These are phyloP conservation scores for Boletus smithii DNA, from an alignment of 1,284 basidiomycete species.

Conservation along the genomic window DNA sequence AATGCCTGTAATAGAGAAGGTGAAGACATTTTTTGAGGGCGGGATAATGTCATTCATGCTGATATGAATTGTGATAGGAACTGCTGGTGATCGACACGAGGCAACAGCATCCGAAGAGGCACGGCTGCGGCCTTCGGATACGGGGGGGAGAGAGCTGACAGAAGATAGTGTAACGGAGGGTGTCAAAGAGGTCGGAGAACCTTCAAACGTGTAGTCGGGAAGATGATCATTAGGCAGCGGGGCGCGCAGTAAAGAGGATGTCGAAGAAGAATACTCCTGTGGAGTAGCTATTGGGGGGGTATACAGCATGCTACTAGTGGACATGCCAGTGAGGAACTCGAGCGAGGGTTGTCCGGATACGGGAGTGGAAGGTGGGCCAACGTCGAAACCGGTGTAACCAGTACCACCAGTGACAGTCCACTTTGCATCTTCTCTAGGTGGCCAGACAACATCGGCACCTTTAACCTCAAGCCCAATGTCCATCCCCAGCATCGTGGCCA, in stretches of 20 bases:
- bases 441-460: conserved; percentile 65
- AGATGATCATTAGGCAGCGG: conserved; percentile 61
- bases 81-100: conserved; percentile 21
- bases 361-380: conserved; percentile 38
- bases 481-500: conserved; percentile 75
- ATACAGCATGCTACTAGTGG: conserved; percentile 25
- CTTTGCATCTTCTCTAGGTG: conserved; percentile 42
- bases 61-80: conserved; percentile 56
- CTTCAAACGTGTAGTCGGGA: conserved; percentile 72
- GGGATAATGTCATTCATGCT: conserved; percentile 75
- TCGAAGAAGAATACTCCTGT: conserved; percentile 44
- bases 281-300: conserved; percentile 34
- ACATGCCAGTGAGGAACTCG: conserved; percentile 38
- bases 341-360: conserved; percentile 46
- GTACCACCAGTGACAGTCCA: conserved; percentile 63
- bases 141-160: conserved; percentile 49
- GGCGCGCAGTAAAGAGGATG: conserved; percentile 63
- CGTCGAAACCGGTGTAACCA: conserved; percentile 68
- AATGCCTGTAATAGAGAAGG: conserved; percentile 62
- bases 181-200: conserved; percentile 47
- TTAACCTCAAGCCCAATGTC: conserved; percentile 67
- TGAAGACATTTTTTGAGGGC: conserved; percentile 58
- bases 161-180: conserved; percentile 54
- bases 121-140: conserved; percentile 35
- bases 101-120: conserved; percentile 26